A percentile compares a stretch with the other conserved stretches of the same genome.
Evolutionary conservation across 257 asterid species (phyloP).

Genomic region (Gynochthodes officinalis): DNA sequence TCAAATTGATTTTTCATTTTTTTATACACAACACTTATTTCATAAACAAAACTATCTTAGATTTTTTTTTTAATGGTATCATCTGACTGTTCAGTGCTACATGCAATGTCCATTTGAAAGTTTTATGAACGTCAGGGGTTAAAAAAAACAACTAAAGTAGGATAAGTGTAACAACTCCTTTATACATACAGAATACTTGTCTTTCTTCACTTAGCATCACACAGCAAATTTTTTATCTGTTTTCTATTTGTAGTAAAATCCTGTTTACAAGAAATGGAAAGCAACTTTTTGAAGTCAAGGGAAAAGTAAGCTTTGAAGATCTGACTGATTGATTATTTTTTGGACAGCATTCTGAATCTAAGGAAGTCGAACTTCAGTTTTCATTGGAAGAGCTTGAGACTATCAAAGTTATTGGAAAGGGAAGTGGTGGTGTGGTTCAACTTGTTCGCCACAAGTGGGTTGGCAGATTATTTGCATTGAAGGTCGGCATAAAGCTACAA

Average conservation of each 20-base stretch:
- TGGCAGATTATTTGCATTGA: conserved; percentile 85
- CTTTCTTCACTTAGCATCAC: background rate
- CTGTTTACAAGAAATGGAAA: background rate
- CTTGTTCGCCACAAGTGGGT: conserved; percentile 98
- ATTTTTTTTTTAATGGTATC: background rate
- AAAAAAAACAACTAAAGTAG: background rate
- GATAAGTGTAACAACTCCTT: background rate
- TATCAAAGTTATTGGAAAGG: conserved; percentile 93
- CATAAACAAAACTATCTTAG: too few species aligned
- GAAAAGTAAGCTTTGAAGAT: background rate
- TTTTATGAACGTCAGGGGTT: background rate
- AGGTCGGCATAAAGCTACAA: conserved; percentile 48
- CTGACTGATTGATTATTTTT: conserved; percentile 10
- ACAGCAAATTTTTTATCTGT: background rate
- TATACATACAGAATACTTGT: background rate
- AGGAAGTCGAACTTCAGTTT: conserved; percentile 81
- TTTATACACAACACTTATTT: background rate
- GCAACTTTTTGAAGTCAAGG: background rate
- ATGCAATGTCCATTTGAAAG: background rate
- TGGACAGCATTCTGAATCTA: conserved; percentile 58
- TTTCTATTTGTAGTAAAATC: background rate
- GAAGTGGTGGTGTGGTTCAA: conserved; percentile 98
- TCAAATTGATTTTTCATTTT: background rate
- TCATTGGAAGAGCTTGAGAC: conserved; percentile 95
- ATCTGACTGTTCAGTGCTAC: background rate